These are phyloP conservation scores for Phaffia rhodozyma DNA, from an alignment of 1,284 basidiomycete species.

Conservation along the genomic window DNA sequence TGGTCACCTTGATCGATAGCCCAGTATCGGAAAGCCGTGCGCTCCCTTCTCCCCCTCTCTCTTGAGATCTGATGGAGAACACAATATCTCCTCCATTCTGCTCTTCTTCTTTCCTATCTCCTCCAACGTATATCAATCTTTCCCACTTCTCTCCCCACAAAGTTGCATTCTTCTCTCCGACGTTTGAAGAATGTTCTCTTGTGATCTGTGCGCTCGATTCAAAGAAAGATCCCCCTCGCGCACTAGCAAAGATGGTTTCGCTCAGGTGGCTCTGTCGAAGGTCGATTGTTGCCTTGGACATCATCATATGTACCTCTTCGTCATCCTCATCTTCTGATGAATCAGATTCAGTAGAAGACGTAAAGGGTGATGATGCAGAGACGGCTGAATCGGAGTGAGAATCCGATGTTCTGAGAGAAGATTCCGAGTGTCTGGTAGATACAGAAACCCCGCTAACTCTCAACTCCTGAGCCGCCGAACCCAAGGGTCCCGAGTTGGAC, in stretches of 20 bases:
- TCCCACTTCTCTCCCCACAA: too few relatives aligned
- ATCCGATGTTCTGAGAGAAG: conserved; percentile 13
- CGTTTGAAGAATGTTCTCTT: not conserved
- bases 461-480: conserved; percentile 19
- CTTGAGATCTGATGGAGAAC: not conserved
- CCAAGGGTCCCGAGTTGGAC: not conserved
- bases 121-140: too few relatives aligned
- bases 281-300: conserved; percentile 40
- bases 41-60: conserved; percentile 5
- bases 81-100: not conserved
- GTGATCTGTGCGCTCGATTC: not conserved
- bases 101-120: not conserved
- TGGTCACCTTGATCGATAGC: not conserved
- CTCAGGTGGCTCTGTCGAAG: conserved; percentile 30
- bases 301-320: conserved; percentile 30
- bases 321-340: conserved; percentile 24
- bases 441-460: conserved; percentile 23
- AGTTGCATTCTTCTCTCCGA: not conserved
- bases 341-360: conserved; percentile 13
- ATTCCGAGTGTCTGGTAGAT: conserved; percentile 24
- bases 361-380: conserved; percentile 21
- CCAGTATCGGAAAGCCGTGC: not conserved
- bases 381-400: not conserved
- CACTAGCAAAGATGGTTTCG: conserved; percentile 28
- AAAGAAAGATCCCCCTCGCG: conserved; percentile 19